Conservation (phyloP, 257 asterid genomes). For the Solanum infundibuliforme region DNA sequence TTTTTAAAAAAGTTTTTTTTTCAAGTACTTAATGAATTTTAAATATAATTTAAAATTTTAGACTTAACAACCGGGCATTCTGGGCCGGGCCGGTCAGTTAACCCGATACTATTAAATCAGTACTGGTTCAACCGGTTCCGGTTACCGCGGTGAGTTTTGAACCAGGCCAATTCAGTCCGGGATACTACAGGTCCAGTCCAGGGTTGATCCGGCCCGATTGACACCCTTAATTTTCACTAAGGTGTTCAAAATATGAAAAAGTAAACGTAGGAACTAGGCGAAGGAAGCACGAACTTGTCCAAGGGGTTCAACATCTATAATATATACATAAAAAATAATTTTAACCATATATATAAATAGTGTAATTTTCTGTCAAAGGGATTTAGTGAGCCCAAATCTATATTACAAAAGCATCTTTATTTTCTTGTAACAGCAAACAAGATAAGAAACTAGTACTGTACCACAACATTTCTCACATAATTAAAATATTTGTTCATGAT, state of each 20-base stretch:
- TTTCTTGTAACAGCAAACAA: neutral
- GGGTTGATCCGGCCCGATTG: neutral
- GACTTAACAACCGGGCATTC: neutral
- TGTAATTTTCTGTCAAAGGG: no score
- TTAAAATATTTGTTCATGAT: neutral
- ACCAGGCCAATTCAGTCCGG: no score
- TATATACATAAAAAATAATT: neutral
- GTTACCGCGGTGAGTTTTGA: neutral
- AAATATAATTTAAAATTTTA: no score
- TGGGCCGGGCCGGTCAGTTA: neutral
- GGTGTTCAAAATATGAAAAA: no score
- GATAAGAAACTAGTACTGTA: neutral
- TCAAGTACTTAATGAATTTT: no score
- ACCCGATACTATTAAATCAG: neutral
- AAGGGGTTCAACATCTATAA: neutral
- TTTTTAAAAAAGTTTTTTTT: no score
- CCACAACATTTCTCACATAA: neutral
- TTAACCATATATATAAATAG: neutral
- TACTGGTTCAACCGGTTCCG: no score
- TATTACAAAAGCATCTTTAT: neutral
- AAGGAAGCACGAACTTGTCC: neutral
- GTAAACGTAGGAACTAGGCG: no score
- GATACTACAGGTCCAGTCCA: no score
- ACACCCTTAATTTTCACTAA: no score
- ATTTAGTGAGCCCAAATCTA: neutral